These are phyloP conservation scores for Aspergillus alliaceus DNA, from an alignment of 2,329 filamentous ascomycete genomes.

Conservation along the genomic window DNA sequence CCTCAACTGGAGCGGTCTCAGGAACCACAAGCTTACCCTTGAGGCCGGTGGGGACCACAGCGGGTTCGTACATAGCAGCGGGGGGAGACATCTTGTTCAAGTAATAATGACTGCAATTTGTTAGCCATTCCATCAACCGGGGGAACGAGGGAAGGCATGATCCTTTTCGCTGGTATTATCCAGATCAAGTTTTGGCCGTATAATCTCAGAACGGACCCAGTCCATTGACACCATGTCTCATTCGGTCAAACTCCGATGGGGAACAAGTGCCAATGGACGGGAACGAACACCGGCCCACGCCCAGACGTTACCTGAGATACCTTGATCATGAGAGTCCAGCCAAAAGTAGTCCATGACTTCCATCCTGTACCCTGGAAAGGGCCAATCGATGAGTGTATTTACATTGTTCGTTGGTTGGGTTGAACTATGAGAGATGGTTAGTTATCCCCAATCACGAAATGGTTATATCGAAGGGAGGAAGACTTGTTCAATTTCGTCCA, in stretches of 20 bases:
- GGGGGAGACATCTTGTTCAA: constrained; percentile 72
- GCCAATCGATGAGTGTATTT: constrained; percentile 17
- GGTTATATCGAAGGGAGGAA: constrained; percentile 11
- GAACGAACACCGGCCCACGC: constrained; percentile 68
- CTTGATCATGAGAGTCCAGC: constrained; percentile 48
- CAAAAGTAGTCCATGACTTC: constrained; percentile 42
- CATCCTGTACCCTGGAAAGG: constrained; percentile 21
- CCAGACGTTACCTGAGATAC: constrained; percentile 49
- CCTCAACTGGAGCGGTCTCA: constrained; percentile 38
- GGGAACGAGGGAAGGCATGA: constrained; percentile 71
- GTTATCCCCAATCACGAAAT: background rate
- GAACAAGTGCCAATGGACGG: constrained; percentile 22
- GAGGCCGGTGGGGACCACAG: constrained; percentile 38
- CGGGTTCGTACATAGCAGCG: constrained; percentile 61
- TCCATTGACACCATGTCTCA: constrained; percentile 6
- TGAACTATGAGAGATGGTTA: constrained; percentile 6
- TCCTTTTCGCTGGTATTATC: constrained; percentile 99
- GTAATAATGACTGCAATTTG: constrained; percentile 31
- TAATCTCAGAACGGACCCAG: constrained; percentile 65
- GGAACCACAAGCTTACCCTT: constrained; percentile 48
- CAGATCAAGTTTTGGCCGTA: constrained; percentile 96
- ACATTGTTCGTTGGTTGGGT: constrained; percentile 22
- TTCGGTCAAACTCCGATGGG: too few relatives aligned
- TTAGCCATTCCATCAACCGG: constrained; percentile 41
- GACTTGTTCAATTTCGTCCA: constrained; percentile 16